Evolutionary conservation across 2,329 filamentous ascomycete species (phyloP).

Genomic region (Fusarium goolgardi): DNA sequence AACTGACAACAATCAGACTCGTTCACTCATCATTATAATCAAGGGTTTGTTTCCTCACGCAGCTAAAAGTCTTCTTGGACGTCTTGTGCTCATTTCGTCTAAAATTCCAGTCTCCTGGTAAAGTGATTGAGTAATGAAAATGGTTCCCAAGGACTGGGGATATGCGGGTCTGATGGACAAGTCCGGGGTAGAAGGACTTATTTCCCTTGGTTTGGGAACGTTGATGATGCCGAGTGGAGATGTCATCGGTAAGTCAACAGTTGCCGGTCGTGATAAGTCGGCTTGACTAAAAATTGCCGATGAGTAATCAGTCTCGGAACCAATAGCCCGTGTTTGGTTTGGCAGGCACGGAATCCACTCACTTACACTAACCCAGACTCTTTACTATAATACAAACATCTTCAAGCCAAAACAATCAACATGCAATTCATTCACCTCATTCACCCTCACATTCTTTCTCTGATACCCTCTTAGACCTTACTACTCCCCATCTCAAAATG

Average conservation of each 20-base stretch:
- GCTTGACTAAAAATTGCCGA: slow-evolving; percentile 22
- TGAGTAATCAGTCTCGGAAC: slow-evolving; percentile 13
- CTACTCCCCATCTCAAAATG: slow-evolving; percentile 17
- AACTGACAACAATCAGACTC: slow-evolving; percentile 41
- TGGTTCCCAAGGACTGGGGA: slow-evolving; percentile 10
- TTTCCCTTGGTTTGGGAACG: slow-evolving; percentile 10
- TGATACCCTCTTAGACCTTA: background rate
- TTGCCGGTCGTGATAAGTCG: slow-evolving; percentile 25
- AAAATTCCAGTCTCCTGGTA: background rate
- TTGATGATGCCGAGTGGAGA: slow-evolving; percentile 27
- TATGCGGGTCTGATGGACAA: slow-evolving; percentile 27
- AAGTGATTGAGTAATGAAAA: slow-evolving; percentile 27
- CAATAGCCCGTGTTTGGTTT: background rate
- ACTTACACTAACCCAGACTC: slow-evolving; percentile 18
- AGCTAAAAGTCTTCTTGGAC: slow-evolving; percentile 43
- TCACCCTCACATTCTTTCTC: background rate
- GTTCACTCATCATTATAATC: background rate
- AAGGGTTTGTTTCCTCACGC: slow-evolving; percentile 34
- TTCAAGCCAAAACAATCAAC: slow-evolving; percentile 13
- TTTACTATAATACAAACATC: slow-evolving; percentile 37
- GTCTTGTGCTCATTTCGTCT: slow-evolving; percentile 34
- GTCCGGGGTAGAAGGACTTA: slow-evolving; percentile 32
- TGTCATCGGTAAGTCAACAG: slow-evolving; percentile 8
- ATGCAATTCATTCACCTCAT: background rate
- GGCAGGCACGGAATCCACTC: background rate